Evolutionary conservation across 2,329 filamentous ascomycete species (phyloP).

Genomic region (Diaporthe sp.): DNA sequence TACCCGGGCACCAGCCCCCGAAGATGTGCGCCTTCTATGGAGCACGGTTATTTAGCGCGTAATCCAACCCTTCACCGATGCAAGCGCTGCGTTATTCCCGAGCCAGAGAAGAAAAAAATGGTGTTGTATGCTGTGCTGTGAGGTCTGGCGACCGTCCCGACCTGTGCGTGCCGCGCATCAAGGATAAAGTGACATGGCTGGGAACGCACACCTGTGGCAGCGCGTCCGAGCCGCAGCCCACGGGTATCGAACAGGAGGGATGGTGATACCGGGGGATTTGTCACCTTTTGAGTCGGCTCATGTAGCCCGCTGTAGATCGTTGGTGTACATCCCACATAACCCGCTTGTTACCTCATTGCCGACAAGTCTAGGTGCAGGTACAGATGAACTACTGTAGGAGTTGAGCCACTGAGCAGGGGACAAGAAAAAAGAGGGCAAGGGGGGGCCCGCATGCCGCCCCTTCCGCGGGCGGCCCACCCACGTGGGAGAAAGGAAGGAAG

Average conservation of each 20-base stretch:
- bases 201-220: too few relatives aligned
- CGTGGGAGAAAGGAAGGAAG: neutral
- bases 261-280: neutral
- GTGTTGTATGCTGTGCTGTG: neutral
- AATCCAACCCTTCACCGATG: neutral
- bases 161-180: neutral
- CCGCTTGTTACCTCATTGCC: too few relatives aligned
- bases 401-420: too few relatives aligned
- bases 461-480: constrained; percentile 24
- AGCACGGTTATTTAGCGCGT: neutral
- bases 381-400: too few relatives aligned
- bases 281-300: neutral
- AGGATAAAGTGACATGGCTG: neutral
- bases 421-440: neutral
- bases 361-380: too few relatives aligned
- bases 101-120: too few relatives aligned
- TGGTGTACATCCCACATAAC: neutral
- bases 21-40: constrained; percentile 10
- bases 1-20: constrained; percentile 4
- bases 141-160: neutral
- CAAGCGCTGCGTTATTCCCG: neutral
- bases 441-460: neutral
- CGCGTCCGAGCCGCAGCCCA: neutral
- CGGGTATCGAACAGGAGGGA: neutral
- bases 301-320: neutral